A percentile compares a stretch with the other conserved stretches of the same genome.
These are phyloP conservation scores for Fusarium guadeloupense DNA, from an alignment of 2,329 filamentous ascomycete species.

Conservation along the genomic window DNA sequence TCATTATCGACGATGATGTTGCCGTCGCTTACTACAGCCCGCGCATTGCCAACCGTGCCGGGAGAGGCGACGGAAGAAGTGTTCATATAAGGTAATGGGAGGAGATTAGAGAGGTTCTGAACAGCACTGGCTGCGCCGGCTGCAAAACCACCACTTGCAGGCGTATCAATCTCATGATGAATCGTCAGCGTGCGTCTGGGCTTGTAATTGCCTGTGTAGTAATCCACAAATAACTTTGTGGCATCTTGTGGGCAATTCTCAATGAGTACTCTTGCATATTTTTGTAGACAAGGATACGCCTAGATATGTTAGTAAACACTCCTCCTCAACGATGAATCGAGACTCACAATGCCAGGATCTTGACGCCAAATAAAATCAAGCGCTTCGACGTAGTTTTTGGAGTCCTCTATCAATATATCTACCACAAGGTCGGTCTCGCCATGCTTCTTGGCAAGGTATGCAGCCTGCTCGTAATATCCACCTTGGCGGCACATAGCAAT, in stretches of 20 bases:
- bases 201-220: slow-evolving; percentile 87
- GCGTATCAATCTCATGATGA: slow-evolving; percentile 49
- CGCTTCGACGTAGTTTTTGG: slow-evolving; percentile 87
- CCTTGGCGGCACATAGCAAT: slow-evolving; percentile 98
- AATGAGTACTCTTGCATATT: slow-evolving; percentile 90
- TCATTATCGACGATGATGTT: slow-evolving; percentile 62
- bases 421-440: slow-evolving; percentile 93
- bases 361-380: slow-evolving; percentile 91
- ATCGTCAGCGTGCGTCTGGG: slow-evolving; percentile 70
- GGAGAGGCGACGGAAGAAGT: slow-evolving; percentile 66
- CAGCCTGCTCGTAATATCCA: slow-evolving; percentile 95
- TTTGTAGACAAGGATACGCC: slow-evolving; percentile 91
- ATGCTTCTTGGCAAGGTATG: slow-evolving; percentile 93
- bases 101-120: slow-evolving; percentile 83
- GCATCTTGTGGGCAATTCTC: slow-evolving; percentile 85
- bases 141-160: slow-evolving; percentile 57
- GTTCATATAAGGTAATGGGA: slow-evolving; percentile 88
- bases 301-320: slow-evolving; percentile 52
- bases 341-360: slow-evolving; percentile 76
- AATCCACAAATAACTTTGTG: slow-evolving; percentile 90
- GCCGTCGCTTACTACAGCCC: slow-evolving; percentile 61
- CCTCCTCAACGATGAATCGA: rapidly evolving
- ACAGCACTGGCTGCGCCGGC: slow-evolving; percentile 77
- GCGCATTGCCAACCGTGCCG: slow-evolving; percentile 58
- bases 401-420: slow-evolving; percentile 95